Evolutionary conservation across 2,329 filamentous ascomycete species (phyloP).

Genomic region (Colletotrichum sublineola): DNA sequence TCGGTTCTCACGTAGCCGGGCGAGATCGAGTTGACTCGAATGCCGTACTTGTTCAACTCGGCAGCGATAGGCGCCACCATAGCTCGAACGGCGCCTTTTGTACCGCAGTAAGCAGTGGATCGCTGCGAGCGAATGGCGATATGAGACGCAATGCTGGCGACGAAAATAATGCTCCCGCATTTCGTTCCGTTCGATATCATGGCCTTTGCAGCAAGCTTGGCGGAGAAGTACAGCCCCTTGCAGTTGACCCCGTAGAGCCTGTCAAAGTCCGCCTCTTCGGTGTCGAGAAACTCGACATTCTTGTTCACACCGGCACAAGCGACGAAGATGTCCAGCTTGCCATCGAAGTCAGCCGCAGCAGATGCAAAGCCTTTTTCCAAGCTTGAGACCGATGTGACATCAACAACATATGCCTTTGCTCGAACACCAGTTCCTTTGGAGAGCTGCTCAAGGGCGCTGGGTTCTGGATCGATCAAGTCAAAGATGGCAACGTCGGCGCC

Average conservation of each 20-base stretch:
- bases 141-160: conserved; percentile 66
- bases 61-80: conserved; percentile 40
- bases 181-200: conserved; percentile 66
- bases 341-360: conserved; percentile 46
- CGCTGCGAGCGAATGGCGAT: conserved; percentile 64
- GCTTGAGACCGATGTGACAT: conserved; percentile 23
- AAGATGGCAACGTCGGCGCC: conserved; percentile 36
- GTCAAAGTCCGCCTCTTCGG: conserved; percentile 31
- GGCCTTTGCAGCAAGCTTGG: conserved; percentile 61
- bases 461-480: conserved; percentile 32
- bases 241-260: conserved; percentile 28
- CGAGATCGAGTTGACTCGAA: conserved; percentile 39
- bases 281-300: conserved; percentile 33
- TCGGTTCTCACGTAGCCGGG: conserved; percentile 42
- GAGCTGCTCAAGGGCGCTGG: conserved; percentile 14
- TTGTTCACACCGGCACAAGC: conserved; percentile 53
- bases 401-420: conserved; percentile 22
- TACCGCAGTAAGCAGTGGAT: conserved; percentile 50
- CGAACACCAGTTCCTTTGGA: background rate
- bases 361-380: conserved; percentile 17
- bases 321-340: conserved; percentile 51
- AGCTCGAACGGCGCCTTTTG: conserved; percentile 39
- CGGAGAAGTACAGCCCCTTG: conserved; percentile 53
- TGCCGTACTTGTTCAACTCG: conserved; percentile 31
- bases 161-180: conserved; percentile 65